These are phyloP conservation scores for Penicillium aurantiogriseum DNA, from an alignment of 2,329 filamentous ascomycete species.

Conservation along the genomic window DNA sequence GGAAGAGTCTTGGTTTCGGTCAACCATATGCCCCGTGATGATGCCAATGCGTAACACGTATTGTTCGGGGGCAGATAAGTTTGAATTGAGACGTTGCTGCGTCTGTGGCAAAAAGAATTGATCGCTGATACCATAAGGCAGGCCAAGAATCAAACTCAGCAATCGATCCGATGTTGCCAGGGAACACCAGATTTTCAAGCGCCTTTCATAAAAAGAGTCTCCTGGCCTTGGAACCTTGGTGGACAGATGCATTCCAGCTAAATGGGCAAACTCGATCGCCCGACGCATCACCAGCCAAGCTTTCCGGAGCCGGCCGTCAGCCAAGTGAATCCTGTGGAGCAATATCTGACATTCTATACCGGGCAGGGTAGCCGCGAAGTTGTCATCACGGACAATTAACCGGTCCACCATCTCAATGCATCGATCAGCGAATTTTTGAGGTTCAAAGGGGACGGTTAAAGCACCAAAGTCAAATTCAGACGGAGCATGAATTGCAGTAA, in stretches of 20 bases:
- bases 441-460: conserved; percentile 40
- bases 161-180: conserved; percentile 50
- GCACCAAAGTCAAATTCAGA: conserved; percentile 38
- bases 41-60: conserved; percentile 35
- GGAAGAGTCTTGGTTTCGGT: conserved; percentile 42
- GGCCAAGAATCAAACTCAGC: conserved; percentile 53
- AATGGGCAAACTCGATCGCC: conserved; percentile 52
- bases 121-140: conserved; percentile 47
- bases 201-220: conserved; percentile 30
- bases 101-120: conserved; percentile 32
- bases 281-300: conserved; percentile 54
- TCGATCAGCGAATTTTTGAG: conserved; percentile 45
- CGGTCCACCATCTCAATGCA: conserved; percentile 50
- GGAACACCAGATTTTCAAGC: conserved; percentile 41
- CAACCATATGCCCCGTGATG: conserved; percentile 41
- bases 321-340: conserved; percentile 53
- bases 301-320: conserved; percentile 55
- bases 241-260: conserved; percentile 50
- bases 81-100: conserved; percentile 20
- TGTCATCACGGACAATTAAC: conserved; percentile 51
- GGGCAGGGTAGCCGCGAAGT: conserved; percentile 51
- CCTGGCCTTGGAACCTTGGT: conserved; percentile 28
- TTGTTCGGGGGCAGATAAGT: conserved; percentile 23
- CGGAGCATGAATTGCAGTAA: conserved; percentile 46
- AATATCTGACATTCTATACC: conserved; percentile 55